Conservation (phyloP, 352 stramenopile species). For the Phytophthora sp. region DNA sequence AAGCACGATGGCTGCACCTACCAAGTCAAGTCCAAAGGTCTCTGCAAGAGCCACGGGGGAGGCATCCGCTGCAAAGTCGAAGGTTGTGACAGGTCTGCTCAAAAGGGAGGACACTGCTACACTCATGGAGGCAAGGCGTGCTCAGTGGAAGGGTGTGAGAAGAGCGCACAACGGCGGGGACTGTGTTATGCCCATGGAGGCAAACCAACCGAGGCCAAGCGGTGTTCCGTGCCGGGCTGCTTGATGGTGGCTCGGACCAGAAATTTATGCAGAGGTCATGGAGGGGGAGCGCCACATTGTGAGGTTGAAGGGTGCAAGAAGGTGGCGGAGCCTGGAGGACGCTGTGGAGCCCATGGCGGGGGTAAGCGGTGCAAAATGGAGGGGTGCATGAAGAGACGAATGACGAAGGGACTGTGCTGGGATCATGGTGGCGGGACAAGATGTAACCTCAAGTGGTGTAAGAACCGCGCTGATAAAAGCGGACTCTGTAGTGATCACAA, state of each 20-base stretch:
- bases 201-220: conserved; percentile 20
- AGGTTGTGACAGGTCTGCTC: conserved; percentile 17
- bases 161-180: conserved; percentile 14
- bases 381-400: conserved; percentile 20
- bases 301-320: conserved; percentile 22
- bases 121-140: conserved; percentile 26
- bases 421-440: conserved; percentile 18
- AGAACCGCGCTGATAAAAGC: conserved; percentile 4
- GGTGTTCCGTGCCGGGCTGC: conserved; percentile 19
- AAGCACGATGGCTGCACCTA: conserved; percentile 24
- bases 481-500: conserved; percentile 17
- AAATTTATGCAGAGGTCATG: conserved; percentile 22
- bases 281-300: conserved; percentile 18
- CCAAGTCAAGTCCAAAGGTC: conserved; percentile 32
- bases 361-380: conserved; percentile 22
- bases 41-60: conserved; percentile 33
- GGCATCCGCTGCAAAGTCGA: conserved; percentile 28
- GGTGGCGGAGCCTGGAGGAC: conserved; percentile 23
- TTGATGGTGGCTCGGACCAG: conserved; percentile 24
- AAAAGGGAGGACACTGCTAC: conserved; percentile 28
- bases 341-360: conserved; percentile 22
- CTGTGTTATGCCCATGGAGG: conserved; percentile 33
- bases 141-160: conserved; percentile 22
- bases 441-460: conserved; percentile 21
- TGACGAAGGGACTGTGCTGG: conserved; percentile 13